Conservation (phyloP, 805 yeast genomes). For the Babjeviella inositovora region DNA sequence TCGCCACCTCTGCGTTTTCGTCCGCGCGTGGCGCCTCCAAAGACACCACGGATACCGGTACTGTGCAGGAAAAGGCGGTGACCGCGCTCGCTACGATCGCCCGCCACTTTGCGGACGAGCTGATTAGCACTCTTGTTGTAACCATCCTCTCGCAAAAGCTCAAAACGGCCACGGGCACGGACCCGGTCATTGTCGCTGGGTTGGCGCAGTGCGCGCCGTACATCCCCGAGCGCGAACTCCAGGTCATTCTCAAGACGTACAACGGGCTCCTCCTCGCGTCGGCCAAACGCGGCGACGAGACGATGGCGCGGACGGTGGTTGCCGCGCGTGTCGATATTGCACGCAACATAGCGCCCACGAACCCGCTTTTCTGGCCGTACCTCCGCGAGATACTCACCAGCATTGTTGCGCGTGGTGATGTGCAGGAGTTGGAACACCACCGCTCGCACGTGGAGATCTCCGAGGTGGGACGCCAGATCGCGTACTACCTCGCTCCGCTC, state of each 20-base stretch:
- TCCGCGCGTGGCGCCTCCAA: slow-evolving; percentile 3
- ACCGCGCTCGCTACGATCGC: slow-evolving; percentile 55
- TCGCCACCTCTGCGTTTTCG: neutral
- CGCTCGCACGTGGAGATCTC: slow-evolving; percentile 62
- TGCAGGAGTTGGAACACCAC: slow-evolving; percentile 58
- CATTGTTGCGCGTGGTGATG: slow-evolving; percentile 69
- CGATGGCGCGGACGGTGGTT: slow-evolving; percentile 20
- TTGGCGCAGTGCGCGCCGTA: slow-evolving; percentile 44
- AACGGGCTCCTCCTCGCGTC: slow-evolving; percentile 31
- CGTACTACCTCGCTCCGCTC: slow-evolving; percentile 50
- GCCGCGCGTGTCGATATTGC: slow-evolving; percentile 34
- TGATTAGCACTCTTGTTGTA: slow-evolving; percentile 62
- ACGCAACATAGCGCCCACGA: slow-evolving; percentile 8
- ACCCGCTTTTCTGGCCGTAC: slow-evolving; percentile 37
- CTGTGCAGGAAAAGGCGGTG: slow-evolving; percentile 49
- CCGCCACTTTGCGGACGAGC: slow-evolving; percentile 46
- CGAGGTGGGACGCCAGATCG: slow-evolving; percentile 55
- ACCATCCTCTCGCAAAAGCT: slow-evolving; percentile 74
- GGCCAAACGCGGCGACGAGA: slow-evolving; percentile 18
- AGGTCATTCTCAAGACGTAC: slow-evolving; percentile 40
- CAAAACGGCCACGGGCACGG: slow-evolving; percentile 31
- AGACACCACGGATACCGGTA: slow-evolving; percentile 12
- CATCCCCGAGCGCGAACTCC: slow-evolving; percentile 52
- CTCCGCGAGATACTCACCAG: slow-evolving; percentile 50
- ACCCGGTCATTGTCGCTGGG: slow-evolving; percentile 40